phyloP scores from a whole-genome alignment of 208 protist genomes.

The Polymyxa betae region DNA sequence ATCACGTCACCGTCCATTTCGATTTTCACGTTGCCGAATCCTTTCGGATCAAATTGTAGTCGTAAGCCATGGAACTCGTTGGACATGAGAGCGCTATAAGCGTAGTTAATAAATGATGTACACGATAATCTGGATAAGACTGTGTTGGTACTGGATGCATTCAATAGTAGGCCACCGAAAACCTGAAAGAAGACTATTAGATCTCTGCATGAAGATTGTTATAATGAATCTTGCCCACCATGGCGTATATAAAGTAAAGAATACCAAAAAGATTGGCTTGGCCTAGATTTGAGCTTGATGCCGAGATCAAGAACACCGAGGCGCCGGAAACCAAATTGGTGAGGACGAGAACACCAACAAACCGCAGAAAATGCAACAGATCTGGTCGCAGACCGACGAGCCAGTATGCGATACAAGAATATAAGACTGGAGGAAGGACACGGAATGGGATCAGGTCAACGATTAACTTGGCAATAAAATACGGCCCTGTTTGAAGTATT shows the following conservation, averaged over 20 bases:
- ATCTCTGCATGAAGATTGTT: neutral
- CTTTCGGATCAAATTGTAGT: conserved; percentile 13
- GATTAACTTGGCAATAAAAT: conserved; percentile 11
- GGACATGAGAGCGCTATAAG: neutral
- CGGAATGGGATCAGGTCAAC: conserved; percentile 47
- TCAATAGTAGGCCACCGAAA: conserved; percentile 32
- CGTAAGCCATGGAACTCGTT: conserved; percentile 39
- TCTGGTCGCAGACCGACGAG: conserved; percentile 24
- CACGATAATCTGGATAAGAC: neutral
- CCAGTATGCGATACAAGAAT: conserved; percentile 12
- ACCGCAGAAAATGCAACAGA: neutral
- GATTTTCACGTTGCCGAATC: conserved; percentile 2
- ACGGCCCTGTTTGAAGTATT: neutral
- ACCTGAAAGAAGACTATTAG: neutral
- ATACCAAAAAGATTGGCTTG: conserved; percentile 37
- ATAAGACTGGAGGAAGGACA: neutral
- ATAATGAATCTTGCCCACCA: neutral
- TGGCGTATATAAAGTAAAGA: conserved; percentile 27
- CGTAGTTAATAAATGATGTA: conserved; percentile 50
- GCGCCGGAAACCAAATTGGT: conserved; percentile 9
- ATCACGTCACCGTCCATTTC: conserved; percentile 6
- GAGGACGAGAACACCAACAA: neutral
- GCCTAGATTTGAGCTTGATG: neutral
- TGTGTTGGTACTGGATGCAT: neutral
- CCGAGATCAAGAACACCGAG: conserved; percentile 38